Evolutionary conservation across 768 basidiomycete genomes (phyloP).

Genomic region (Polyporus arcularius): DNA sequence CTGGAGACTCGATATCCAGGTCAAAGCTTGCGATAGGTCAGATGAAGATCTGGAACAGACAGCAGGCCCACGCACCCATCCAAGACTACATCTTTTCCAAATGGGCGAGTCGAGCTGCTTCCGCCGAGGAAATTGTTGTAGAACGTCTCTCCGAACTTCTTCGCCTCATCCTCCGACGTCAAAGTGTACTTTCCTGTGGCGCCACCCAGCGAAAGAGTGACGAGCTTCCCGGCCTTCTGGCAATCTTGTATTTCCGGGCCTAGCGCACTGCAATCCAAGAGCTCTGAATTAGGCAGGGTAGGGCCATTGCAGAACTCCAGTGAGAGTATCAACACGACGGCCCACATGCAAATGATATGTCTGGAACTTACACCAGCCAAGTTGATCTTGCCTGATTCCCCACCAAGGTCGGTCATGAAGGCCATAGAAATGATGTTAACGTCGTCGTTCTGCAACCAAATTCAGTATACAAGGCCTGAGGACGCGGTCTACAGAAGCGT

Average conservation of each 20-base stretch:
- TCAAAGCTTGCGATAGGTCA: constrained; percentile 42
- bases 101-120: constrained; percentile 59
- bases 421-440: constrained; percentile 63
- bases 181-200: constrained; percentile 66
- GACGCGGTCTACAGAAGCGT: no score
- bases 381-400: no score
- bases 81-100: constrained; percentile 61
- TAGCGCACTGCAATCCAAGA: constrained; percentile 61
- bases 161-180: constrained; percentile 55
- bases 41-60: background rate
- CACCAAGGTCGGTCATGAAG: constrained; percentile 41
- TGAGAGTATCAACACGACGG: no score
- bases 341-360: no score
- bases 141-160: constrained; percentile 61
- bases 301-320: no score
- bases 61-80: constrained; percentile 54
- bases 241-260: constrained; percentile 63
- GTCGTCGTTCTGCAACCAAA: constrained; percentile 44
- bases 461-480: no score
- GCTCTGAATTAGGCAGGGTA: constrained; percentile 35
- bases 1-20: constrained; percentile 60
- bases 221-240: constrained; percentile 46
- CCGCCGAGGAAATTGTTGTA: constrained; percentile 77
- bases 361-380: no score
- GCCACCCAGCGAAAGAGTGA: constrained; percentile 40